Conservation (phyloP, 2,329 filamentous ascomycete genomes). For the Dendryphion nanum region DNA sequence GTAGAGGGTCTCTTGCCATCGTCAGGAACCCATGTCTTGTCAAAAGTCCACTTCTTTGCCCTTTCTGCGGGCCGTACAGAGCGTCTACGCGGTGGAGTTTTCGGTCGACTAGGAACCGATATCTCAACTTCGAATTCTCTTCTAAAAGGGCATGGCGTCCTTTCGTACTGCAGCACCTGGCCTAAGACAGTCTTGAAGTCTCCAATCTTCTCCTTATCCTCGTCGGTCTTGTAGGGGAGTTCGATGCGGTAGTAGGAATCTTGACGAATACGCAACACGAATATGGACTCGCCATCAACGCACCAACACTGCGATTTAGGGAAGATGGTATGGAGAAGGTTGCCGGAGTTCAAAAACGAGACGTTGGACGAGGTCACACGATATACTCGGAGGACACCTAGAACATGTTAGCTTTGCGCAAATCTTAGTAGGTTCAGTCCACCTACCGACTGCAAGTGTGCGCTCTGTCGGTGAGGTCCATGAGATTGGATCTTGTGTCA, state of each 20-base stretch:
- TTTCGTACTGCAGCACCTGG: slow-evolving; percentile 79
- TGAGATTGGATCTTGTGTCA: slow-evolving; percentile 63
- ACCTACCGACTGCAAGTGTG: slow-evolving; percentile 73
- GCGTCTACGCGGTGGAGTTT: slow-evolving; percentile 63
- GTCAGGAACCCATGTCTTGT: slow-evolving; percentile 49
- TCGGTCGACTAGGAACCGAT: slow-evolving; percentile 63
- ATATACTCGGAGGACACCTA: slow-evolving; percentile 78
- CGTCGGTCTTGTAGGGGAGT: slow-evolving; percentile 63
- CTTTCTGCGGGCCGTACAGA: slow-evolving; percentile 57
- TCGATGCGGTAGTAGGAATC: slow-evolving; percentile 92
- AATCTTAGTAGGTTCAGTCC: too few relatives aligned
- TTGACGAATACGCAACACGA: slow-evolving; percentile 80
- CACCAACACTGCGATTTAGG: slow-evolving; percentile 93
- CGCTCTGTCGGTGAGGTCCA: slow-evolving; percentile 76
- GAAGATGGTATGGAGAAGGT: slow-evolving; percentile 79
- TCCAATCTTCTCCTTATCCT: slow-evolving; percentile 63
- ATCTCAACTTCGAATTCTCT: slow-evolving; percentile 68
- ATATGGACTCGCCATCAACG: slow-evolving; percentile 78
- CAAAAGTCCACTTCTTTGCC: slow-evolving; percentile 50
- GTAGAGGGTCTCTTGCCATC: slow-evolving; percentile 33
- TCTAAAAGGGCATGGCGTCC: slow-evolving; percentile 82
- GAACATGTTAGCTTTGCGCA: slow-evolving; percentile 3
- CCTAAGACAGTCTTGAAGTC: slow-evolving; percentile 68
- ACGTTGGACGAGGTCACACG: slow-evolving; percentile 76
- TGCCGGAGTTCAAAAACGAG: slow-evolving; percentile 82